Conservation (phyloP, 495 filamentous ascomycete species). For the Hapsidospora chrysogenum region DNA sequence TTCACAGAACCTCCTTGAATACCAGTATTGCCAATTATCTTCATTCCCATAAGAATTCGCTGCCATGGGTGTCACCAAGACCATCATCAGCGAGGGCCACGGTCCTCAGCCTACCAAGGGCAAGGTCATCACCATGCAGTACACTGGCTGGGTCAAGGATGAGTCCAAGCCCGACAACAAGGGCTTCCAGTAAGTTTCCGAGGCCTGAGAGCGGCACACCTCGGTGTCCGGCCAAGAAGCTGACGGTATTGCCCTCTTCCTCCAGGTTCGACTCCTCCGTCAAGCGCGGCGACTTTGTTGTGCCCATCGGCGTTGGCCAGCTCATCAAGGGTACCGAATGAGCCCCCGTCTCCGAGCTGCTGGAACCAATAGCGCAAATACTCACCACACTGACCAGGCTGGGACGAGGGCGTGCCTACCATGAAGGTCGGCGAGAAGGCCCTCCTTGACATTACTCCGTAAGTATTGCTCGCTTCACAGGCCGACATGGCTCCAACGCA, state of each 20-base stretch:
- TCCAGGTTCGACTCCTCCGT: constrained; percentile 67
- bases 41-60: too few relatives aligned
- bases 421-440: constrained; percentile 75
- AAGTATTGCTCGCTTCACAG: constrained; percentile 3
- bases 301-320: constrained; percentile 52
- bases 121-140: constrained; percentile 61
- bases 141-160: constrained; percentile 71
- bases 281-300: constrained; percentile 45
- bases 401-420: constrained; percentile 68
- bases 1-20: too few relatives aligned
- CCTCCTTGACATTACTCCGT: constrained; percentile 61
- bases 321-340: constrained; percentile 72
- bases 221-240: background rate
- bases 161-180: constrained; percentile 29
- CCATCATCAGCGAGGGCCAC: constrained; percentile 20
- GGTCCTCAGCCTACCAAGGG: constrained; percentile 39
- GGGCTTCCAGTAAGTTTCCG: constrained; percentile 24
- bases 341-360: too few relatives aligned
- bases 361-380: constrained; percentile 4
- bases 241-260: background rate
- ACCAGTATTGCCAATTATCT: too few relatives aligned
- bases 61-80: constrained; percentile 37
- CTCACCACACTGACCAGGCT: constrained; percentile 32
- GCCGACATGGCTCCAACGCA: background rate
- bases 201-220: too few relatives aligned